A percentile compares a stretch with the other conserved stretches of the same genome.
Evolutionary conservation across 2,329 filamentous ascomycete species (phyloP).

Genomic region (Aspergillus phoenicis): DNA sequence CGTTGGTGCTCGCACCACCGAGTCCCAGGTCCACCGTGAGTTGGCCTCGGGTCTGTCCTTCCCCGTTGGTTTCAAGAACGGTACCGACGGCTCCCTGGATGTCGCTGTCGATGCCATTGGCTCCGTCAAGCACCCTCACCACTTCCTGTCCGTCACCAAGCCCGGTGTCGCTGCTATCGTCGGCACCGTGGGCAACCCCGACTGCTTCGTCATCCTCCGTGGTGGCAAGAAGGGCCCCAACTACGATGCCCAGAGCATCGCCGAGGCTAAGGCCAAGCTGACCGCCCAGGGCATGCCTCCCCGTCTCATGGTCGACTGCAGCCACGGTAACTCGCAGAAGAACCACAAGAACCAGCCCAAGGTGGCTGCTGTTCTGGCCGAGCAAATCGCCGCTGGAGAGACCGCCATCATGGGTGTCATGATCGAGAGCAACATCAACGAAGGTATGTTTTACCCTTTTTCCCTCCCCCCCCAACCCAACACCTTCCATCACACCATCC

Average conservation of each 20-base stretch:
- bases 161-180: conserved; percentile 94
- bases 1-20: conserved; percentile 93
- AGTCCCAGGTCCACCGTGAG: conserved; percentile 93
- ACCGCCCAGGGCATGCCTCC: conserved; percentile 71
- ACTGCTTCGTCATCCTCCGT: conserved; percentile 94
- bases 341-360: conserved; percentile 97
- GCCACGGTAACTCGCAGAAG: conserved; percentile 93
- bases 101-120: conserved; percentile 96
- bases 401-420: conserved; percentile 92
- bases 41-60: conserved; percentile 91
- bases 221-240: conserved; percentile 94
- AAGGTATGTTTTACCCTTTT: conserved; percentile 60
- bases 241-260: conserved; percentile 83
- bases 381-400: conserved; percentile 85
- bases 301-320: conserved; percentile 96
- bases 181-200: conserved; percentile 89
- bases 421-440: conserved; percentile 97
- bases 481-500: not conserved
- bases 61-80: conserved; percentile 99
- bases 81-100: conserved; percentile 85
- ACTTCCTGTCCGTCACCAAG: conserved; percentile 97
- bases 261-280: conserved; percentile 78
- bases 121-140: conserved; percentile 86
- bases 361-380: conserved; percentile 78
- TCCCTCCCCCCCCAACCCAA: not conserved